Percentiles rank a stretch among this genome's conserved stretches.
Evolutionary conservation across 2,329 filamentous ascomycete genomes (phyloP).

Genomic region (Saccharata proteae): DNA sequence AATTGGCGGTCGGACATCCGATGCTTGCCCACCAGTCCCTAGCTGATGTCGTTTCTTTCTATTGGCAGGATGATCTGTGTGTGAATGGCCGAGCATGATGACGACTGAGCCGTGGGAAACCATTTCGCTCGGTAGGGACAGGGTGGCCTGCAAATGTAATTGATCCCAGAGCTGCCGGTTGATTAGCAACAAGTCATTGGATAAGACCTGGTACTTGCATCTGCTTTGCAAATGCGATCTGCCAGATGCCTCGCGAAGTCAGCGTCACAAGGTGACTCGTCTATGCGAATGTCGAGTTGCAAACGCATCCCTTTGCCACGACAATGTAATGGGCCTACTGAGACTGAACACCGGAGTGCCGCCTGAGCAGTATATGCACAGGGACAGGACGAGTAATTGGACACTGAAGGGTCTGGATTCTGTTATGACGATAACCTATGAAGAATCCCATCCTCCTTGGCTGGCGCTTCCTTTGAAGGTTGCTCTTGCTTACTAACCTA

Average conservation of each 20-base stretch:
- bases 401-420: too few species aligned
- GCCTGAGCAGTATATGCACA: too few species aligned
- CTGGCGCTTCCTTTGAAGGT: too few species aligned
- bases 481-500: too few species aligned
- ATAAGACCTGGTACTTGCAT: slow-evolving; percentile 5
- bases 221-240: slow-evolving; percentile 16
- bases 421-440: too few species aligned
- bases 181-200: slow-evolving; percentile 3
- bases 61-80: slow-evolving; percentile 5
- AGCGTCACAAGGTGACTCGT: slow-evolving; percentile 15
- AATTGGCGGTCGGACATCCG: slow-evolving; percentile 20
- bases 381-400: too few species aligned
- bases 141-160: slow-evolving; percentile 16
- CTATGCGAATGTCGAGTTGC: slow-evolving; percentile 17
- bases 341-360: too few species aligned
- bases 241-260: slow-evolving; percentile 14
- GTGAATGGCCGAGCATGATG: slow-evolving; percentile 15
- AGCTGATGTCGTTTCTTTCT: slow-evolving; percentile 14
- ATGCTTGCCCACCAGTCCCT: slow-evolving; percentile 13
- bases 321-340: too few species aligned
- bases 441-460: too few species aligned
- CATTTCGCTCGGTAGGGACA: slow-evolving; percentile 8
- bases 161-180: slow-evolving; percentile 23
- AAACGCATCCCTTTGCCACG: slow-evolving; percentile 18
- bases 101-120: slow-evolving; percentile 7